These are phyloP conservation scores for Trichomonascaceae sp. DNA, from an alignment of 1,139 yeast species.

Conservation along the genomic window DNA sequence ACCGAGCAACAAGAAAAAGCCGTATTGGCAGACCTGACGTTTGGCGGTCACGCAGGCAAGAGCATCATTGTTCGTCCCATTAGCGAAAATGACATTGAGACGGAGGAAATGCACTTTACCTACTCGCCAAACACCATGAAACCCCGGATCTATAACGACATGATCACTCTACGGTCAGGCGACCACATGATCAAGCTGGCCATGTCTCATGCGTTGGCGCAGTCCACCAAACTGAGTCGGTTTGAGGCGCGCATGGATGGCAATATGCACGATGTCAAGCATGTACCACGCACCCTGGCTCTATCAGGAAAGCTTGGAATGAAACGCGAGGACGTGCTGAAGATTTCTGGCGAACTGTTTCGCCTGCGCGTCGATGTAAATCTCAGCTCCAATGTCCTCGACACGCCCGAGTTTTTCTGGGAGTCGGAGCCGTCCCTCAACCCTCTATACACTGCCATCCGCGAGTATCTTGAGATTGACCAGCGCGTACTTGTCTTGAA, in stretches of 20 bases:
- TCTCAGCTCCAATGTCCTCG: slow-evolving; percentile 76
- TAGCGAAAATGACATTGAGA: slow-evolving; percentile 83
- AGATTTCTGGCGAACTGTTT: slow-evolving; percentile 80
- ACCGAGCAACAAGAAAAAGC: slow-evolving; percentile 88
- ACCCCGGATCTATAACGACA: slow-evolving; percentile 87
- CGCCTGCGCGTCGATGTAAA: slow-evolving; percentile 89
- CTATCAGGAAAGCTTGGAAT: slow-evolving; percentile 77
- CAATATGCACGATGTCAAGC: slow-evolving; percentile 70
- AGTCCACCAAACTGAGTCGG: slow-evolving; percentile 79
- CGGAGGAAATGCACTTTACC: slow-evolving; percentile 89
- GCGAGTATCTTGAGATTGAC: slow-evolving; percentile 89
- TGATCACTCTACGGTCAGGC: slow-evolving; percentile 80
- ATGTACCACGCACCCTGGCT: slow-evolving; percentile 79
- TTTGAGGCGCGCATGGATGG: slow-evolving; percentile 88
- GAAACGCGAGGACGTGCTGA: slow-evolving; percentile 63
- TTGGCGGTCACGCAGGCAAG: slow-evolving; percentile 32
- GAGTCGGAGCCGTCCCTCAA: slow-evolving; percentile 89
- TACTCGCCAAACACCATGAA: slow-evolving; percentile 70
- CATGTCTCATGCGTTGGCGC: slow-evolving; percentile 94
- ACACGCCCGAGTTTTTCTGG: slow-evolving; percentile 96
- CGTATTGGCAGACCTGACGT: slow-evolving; percentile 79
- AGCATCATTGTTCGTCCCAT: slow-evolving; percentile 56
- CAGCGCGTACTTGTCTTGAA: slow-evolving; percentile 87
- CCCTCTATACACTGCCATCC: slow-evolving; percentile 76
- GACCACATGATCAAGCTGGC: slow-evolving; percentile 88